Conservation (phyloP, 1,139 yeast genomes). For the Blastobotrys buckinghamii region DNA sequence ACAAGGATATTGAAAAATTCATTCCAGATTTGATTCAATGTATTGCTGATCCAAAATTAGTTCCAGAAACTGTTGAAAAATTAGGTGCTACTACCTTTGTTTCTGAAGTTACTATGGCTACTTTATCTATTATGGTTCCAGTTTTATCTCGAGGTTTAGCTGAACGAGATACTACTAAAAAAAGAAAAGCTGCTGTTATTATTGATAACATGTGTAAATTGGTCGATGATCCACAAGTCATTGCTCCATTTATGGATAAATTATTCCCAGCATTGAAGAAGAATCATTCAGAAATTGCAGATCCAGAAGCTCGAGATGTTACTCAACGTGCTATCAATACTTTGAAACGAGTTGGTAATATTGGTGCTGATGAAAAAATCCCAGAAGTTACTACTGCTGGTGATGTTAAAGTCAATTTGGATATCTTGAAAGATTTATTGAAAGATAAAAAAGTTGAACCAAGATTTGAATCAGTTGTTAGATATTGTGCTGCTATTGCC, state of each 20-base stretch:
- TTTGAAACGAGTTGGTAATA: slow-evolving; percentile 97
- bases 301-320: slow-evolving; percentile 99
- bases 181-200: slow-evolving; percentile 99
- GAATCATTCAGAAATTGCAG: slow-evolving; percentile 95
- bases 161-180: slow-evolving; percentile 98
- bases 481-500: slow-evolving; percentile 90
- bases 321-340: slow-evolving; percentile 96
- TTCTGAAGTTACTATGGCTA: slow-evolving; percentile 99
- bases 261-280: slow-evolving; percentile 93
- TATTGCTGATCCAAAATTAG: slow-evolving; percentile 94
- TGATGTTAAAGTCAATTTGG: slow-evolving; percentile 83
- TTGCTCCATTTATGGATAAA: slow-evolving; percentile 96
- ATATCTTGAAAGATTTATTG: slow-evolving; percentile 69
- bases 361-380: slow-evolving; percentile 78
- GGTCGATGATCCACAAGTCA: slow-evolving; percentile 99
- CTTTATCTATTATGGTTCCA: slow-evolving; percentile 99
- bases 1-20: slow-evolving; percentile 99
- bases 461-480: slow-evolving; percentile 69
- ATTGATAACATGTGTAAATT: slow-evolving; percentile 99
- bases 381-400: slow-evolving; percentile 99
- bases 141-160: slow-evolving; percentile 98
- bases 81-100: slow-evolving; percentile 99
- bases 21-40: slow-evolving; percentile 96
- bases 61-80: slow-evolving; percentile 97
- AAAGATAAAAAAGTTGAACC: slow-evolving; percentile 62